Conservation (phyloP, 106 monocot genomes). For the Dendrobium catenatum region DNA sequence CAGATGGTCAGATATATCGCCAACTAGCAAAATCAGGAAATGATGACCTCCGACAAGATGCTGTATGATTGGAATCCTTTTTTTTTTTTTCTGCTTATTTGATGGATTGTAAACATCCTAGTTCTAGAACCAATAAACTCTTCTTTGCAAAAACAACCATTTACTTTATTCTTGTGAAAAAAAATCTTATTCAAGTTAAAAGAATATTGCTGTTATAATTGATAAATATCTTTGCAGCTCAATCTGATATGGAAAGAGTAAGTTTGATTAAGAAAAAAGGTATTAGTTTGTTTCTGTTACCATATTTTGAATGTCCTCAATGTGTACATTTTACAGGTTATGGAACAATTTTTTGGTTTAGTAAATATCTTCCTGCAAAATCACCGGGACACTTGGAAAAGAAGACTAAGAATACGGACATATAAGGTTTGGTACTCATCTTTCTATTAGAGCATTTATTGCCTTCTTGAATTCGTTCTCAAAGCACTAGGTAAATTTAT, state of each 20-base stretch:
- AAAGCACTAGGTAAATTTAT: not conserved
- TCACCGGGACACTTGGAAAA: slow-evolving; percentile 83
- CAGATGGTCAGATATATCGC: slow-evolving; percentile 90
- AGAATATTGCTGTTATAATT: not conserved
- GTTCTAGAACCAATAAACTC: not conserved
- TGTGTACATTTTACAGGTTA: slow-evolving; percentile 55
- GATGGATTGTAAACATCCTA: not conserved
- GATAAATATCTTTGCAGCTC: not conserved
- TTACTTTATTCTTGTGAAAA: not conserved
- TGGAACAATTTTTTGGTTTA: slow-evolving; percentile 98
- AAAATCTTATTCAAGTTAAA: not conserved
- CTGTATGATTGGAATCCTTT: slow-evolving; percentile 40
- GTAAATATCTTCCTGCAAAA: slow-evolving; percentile 87
- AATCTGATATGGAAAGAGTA: no score
- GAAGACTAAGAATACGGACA: slow-evolving; percentile 84
- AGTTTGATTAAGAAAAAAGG: no score
- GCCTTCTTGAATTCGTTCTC: not conserved
- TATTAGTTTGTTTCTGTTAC: no score
- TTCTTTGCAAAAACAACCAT: not conserved
- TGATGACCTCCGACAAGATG: slow-evolving; percentile 98
- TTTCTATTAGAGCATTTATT: not conserved
- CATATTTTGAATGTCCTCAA: not conserved
- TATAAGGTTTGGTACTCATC: slow-evolving; percentile 58
- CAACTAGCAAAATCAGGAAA: slow-evolving; percentile 99
- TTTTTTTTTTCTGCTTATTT: slow-evolving; percentile 10